Base-by-base conservation (phyloP, 2,329 filamentous ascomycete species). In the Colletotrichum tofieldiae region DNA sequence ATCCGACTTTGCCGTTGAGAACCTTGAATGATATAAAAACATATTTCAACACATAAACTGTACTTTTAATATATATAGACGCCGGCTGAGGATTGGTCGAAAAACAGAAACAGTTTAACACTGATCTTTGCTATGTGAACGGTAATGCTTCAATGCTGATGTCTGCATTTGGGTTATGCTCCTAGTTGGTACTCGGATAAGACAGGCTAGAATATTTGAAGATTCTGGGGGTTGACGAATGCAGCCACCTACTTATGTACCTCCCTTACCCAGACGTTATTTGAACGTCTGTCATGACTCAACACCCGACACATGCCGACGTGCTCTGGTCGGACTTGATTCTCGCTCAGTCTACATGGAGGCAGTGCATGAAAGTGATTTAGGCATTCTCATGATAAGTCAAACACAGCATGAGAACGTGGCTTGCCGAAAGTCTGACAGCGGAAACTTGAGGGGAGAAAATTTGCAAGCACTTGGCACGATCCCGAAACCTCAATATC, bases 11-110 rank as follows among this genome's bases (percentile, higher is more conserved):
- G 37, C 23, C 16, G 23, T 14, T 20, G 23, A 35, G 29, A 32
- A 16, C 23, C 7, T 35, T 11, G 32, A 52, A 64, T 64, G 37
- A 32, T 61, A 20, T 49, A 51, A 32, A 61, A 65, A 52, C 29
- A 43, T 78, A 62, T 68, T 47, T 62, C 59, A 62, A 62, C 43
- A 51, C 45, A 14, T 39, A 39, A 23, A 47, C 20, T 62, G 59
- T 62, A 62, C 23, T 29, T 51, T 29, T 51, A 39, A 39, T 12
- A 62, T 23, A 62, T 23, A 11, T 20, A 62, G 45, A 51, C 5
- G 32, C 43, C 59, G 32, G 11, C 14, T 37, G 1, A 51, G 32
- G 32, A n/a, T 12, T n/a, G 3, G 32, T 7, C 20, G 32, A 35
- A 5, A 4, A 62, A 26, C 20, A 39, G 32, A 51, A 11, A 29